Percentiles rank a stretch among this genome's conserved stretches.
These are phyloP conservation scores for Aspergillus flavus DNA, from an alignment of 2,329 filamentous ascomycete species.

Conservation along the genomic window DNA sequence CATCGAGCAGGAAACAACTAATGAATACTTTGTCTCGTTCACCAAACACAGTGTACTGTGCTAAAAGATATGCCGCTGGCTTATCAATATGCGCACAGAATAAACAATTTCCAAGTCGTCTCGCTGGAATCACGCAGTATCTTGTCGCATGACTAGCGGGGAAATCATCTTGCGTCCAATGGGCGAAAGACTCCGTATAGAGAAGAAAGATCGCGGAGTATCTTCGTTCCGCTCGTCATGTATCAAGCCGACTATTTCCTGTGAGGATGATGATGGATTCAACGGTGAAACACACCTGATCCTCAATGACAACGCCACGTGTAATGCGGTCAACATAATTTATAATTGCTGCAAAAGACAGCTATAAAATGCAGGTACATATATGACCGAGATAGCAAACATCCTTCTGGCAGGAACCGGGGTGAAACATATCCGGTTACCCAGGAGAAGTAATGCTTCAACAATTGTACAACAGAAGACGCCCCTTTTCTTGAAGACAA, in stretches of 20 bases:
- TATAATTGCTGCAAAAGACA: neutral
- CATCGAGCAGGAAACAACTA: neutral
- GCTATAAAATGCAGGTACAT: neutral
- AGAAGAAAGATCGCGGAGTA: neutral
- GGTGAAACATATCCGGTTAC: neutral
- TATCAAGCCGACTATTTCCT: neutral
- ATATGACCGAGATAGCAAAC: neutral
- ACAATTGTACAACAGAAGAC: neutral
- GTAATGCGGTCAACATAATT: neutral
- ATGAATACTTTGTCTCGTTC: neutral
- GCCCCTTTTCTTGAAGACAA: neutral
- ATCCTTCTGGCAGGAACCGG: neutral
- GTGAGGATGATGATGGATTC: neutral
- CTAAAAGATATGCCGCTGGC: neutral
- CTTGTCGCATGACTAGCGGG: too few species aligned
- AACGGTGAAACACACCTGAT: neutral
- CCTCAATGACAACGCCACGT: neutral
- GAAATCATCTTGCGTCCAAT: neutral
- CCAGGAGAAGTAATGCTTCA: neutral
- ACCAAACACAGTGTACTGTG: neutral
- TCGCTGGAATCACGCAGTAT: too few species aligned
- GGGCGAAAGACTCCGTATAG: neutral
- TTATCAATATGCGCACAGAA: too few species aligned
- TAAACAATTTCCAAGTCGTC: too few species aligned
- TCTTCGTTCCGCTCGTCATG: neutral